phyloP scores from a whole-genome alignment of 2,329 filamentous ascomycete genomes.

The Fusarium cicatricum region DNA sequence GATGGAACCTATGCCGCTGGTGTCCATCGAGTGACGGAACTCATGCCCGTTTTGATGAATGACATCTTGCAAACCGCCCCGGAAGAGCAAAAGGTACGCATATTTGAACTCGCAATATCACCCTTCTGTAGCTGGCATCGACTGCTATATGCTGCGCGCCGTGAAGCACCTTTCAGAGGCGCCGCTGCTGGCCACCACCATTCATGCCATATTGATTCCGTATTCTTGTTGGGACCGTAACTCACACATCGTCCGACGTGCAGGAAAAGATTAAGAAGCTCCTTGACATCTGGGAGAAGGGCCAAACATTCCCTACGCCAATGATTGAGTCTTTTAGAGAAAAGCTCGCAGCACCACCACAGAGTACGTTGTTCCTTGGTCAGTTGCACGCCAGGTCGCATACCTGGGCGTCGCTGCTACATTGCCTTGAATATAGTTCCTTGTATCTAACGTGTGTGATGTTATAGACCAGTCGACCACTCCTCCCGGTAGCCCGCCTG shows the following conservation, averaged over 20 bases:
- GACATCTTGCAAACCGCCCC: conserved; percentile 91
- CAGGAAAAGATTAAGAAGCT: conserved; percentile 96
- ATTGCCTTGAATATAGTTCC: conserved; percentile 6
- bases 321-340: conserved; percentile 86
- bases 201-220: conserved; percentile 31
- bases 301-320: conserved; percentile 83
- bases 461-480: conserved; percentile 74
- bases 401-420: conserved; percentile 2
- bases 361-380: conserved; percentile 65
- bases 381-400: neutral
- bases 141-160: conserved; percentile 23
- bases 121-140: conserved; percentile 35
- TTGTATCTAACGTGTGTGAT: conserved; percentile 51
- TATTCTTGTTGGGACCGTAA: conserved; percentile 42
- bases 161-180: conserved; percentile 22
- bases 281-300: conserved; percentile 97
- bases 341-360: conserved; percentile 71
- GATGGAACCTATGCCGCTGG: conserved; percentile 95
- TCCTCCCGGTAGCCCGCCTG: conserved; percentile 69
- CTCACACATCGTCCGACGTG: conserved; percentile 56
- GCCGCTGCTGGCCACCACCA: conserved; percentile 15
- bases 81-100: conserved; percentile 95
- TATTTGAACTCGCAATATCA: conserved; percentile 36
- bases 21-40: conserved; percentile 94
- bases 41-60: conserved; percentile 93